Base-by-base conservation (phyloP, 2,329 filamentous ascomycete species). In the Fusarium sterilihyphosum region DNA sequence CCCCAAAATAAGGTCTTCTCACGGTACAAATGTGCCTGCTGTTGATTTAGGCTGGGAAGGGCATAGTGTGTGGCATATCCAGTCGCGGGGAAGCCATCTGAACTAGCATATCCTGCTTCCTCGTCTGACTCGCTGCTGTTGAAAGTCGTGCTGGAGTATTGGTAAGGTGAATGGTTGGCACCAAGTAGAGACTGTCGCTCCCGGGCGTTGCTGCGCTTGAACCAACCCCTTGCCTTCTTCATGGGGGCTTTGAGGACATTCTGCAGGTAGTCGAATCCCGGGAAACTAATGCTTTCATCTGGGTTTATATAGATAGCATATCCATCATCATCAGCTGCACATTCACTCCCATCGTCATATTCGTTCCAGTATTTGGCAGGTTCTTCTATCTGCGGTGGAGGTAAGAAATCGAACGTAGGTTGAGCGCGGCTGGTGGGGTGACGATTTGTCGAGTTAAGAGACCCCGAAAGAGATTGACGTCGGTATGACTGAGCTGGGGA, bases 301-400 rank as follows among this genome's bases (percentile, higher is more conserved):
- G 93, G 93, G 78, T 95, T 88, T 67, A 96, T 85, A 77, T 94
- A 94, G 74, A 96, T 91, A 50, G 90, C 88, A 81, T 94, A 96
- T 37, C 88, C 88, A 49, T 74, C 74, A 43, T 90, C 87, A 20
- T 87, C 83, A 6, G 88, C 90, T 57, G 87, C 88, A 6, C 83
- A 84, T 62, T 95, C 93, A 80, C 94, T 94, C 14, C 93, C 93
- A 79, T 95, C 85, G 75, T 97, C 94, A 81, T 96, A 96, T 81
- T 97, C 94, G 81, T 94, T 96, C 94, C 94, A 97, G 80, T 96
- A 96, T 52, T 85, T 84, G 22, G 83, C 77, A 58, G 81, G 80
- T 13, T 81, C 76, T 13, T 76, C 61, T 41, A 76, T 70, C 20
- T 75, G 66, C 10, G 81, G 74, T 16, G 81, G 78, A 6, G 82